These are phyloP conservation scores for Pyrenopolyporus hunteri DNA, from an alignment of 495 filamentous ascomycete species.

Conservation along the genomic window DNA sequence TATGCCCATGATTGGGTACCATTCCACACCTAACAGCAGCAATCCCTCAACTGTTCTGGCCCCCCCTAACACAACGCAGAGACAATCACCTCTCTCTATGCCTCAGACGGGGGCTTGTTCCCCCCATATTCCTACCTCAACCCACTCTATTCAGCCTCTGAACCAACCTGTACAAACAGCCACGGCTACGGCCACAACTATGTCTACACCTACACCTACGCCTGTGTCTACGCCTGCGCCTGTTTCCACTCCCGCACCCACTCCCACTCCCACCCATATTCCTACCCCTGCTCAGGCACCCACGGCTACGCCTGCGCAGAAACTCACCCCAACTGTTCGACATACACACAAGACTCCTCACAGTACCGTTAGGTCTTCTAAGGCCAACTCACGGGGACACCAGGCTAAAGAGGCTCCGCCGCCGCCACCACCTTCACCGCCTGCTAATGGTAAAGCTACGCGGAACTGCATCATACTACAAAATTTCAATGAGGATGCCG, in stretches of 20 bases:
- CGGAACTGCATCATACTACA: constrained; percentile 62
- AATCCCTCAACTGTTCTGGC: constrained; percentile 50
- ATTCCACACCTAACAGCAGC: constrained; percentile 19
- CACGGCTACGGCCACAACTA: constrained; percentile 1
- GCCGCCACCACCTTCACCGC: constrained; percentile 33
- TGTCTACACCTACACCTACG: background rate
- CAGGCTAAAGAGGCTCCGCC: constrained; percentile 31
- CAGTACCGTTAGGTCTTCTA: constrained; percentile 16
- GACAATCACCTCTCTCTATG: constrained; percentile 50
- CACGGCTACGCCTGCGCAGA: constrained; percentile 4
- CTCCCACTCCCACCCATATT: background rate
- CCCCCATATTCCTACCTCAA: constrained; percentile 17
- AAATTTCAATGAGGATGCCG: constrained; percentile 60
- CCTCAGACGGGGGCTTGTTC: constrained; percentile 36
- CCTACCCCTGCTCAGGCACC: constrained; percentile 19
- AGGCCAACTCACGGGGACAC: constrained; percentile 36
- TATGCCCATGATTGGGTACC: constrained; percentile 44
- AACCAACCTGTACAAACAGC: constrained; percentile 21
- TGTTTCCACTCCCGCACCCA: constrained; percentile 12
- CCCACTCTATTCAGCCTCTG: constrained; percentile 26
- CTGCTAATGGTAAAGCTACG: constrained; percentile 45
- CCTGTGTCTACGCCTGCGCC: constrained; percentile 2
- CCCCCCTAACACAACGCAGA: constrained; percentile 50
- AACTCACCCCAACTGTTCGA: constrained; percentile 9
- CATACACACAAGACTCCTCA: constrained; percentile 19